Conservation (phyloP, 352 stramenopile species). For the Pythium coloratum region DNA sequence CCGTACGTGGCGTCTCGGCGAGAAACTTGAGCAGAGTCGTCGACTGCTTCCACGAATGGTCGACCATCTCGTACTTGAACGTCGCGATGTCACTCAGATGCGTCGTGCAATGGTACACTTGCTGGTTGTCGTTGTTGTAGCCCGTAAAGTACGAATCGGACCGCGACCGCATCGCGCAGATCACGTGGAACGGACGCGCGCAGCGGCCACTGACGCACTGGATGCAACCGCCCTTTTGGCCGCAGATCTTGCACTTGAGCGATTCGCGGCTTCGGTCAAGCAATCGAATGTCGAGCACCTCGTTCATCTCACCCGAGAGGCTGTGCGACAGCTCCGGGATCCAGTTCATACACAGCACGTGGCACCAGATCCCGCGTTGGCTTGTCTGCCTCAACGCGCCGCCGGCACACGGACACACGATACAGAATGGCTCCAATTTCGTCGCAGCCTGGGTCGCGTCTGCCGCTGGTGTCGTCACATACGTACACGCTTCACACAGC, state of each 20-base stretch:
- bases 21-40: conserved; percentile 32
- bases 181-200: conserved; percentile 77
- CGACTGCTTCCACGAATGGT: conserved; percentile 52
- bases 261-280: conserved; percentile 69
- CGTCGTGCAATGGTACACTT: conserved; percentile 83
- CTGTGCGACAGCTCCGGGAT: conserved; percentile 86
- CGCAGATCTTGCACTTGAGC: conserved; percentile 81
- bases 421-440: conserved; percentile 49
- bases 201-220: conserved; percentile 87
- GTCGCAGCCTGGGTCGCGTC: not conserved
- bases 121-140: conserved; percentile 74
- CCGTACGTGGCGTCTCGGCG: conserved; percentile 22
- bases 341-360: conserved; percentile 87
- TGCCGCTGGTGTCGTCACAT: conserved; percentile 20
- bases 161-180: conserved; percentile 74
- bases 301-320: conserved; percentile 50
- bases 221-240: conserved; percentile 80
- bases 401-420: conserved; percentile 65
- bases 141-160: conserved; percentile 79
- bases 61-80: conserved; percentile 65
- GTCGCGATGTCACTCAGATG: conserved; percentile 66
- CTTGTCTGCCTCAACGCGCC: conserved; percentile 70
- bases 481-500: conserved; percentile 69
- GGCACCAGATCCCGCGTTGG: conserved; percentile 65
- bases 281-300: conserved; percentile 61